A percentile compares a stretch with the other conserved stretches of the same genome.
phyloP scores from a whole-genome alignment of 164 flowering plant species.

The Chloranthus sessilifolius region DNA sequence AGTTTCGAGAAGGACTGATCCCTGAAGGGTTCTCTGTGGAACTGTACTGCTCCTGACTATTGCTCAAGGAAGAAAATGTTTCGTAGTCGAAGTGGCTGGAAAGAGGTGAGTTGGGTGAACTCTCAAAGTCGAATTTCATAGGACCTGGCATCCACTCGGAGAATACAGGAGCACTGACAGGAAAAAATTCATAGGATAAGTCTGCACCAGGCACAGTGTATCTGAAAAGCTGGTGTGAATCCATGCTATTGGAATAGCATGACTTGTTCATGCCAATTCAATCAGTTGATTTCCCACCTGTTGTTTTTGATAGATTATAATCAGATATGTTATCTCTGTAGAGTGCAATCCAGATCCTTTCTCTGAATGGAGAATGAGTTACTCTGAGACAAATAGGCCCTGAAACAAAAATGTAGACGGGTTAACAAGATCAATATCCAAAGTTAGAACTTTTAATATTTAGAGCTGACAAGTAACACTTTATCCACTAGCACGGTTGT shows the following conservation, averaged over 20 bases:
- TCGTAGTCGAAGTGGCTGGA: conserved; percentile 49
- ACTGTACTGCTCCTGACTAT: conserved; percentile 55
- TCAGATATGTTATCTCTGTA: neutral
- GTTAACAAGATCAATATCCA: too few relatives aligned
- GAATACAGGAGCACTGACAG: conserved; percentile 26
- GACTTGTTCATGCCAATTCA: neutral
- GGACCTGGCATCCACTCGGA: conserved; percentile 34
- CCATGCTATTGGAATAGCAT: conserved; percentile 37
- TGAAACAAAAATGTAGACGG: too few relatives aligned
- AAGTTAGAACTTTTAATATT: too few relatives aligned
- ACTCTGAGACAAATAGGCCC: too few relatives aligned
- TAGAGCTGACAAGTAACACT: too few relatives aligned
- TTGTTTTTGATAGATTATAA: conserved; percentile 2
- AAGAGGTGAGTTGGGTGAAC: conserved; percentile 63
- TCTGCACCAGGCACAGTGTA: conserved; percentile 33
- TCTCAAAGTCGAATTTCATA: conserved; percentile 37
- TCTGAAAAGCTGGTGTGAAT: conserved; percentile 37
- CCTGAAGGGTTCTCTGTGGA: conserved; percentile 49
- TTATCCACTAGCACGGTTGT: too few relatives aligned
- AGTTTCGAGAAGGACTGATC: conserved; percentile 40
- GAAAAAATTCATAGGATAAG: conserved; percentile 31
- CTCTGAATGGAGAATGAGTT: too few relatives aligned
- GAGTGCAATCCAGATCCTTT: too few relatives aligned
- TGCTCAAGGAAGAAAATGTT: conserved; percentile 38
- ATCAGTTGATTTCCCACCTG: neutral